Evolutionary conservation across 2,329 filamentous ascomycete species (phyloP), one percentile per base, ranked within the genome.

Genomic region (Erysiphe neolycopersici): DNA sequence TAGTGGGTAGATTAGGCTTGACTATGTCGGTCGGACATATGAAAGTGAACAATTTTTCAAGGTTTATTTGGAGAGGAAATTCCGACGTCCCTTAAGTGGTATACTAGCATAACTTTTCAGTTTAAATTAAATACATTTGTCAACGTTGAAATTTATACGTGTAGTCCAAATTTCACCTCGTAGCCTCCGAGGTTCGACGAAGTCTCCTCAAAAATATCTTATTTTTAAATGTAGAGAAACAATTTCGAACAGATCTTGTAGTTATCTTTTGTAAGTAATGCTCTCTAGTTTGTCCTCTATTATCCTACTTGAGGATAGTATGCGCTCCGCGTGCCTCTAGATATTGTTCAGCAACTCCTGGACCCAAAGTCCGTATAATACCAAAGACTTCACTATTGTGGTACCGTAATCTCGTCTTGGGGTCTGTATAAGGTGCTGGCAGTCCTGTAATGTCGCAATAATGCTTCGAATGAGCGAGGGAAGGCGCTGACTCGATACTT

Each of bases 381-480:
- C 70, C 72, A 64, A 94, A 98, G 5, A 95, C 72, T 64, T 98
- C 89, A 59, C 73, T 79, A 59, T 98, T 78, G 60, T 93, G 81
- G 61, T 98, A 98, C 48, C 87, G 69, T 60, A 98, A 61, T 49
- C 87, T 71, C 35, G 85, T 92, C 69, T 98, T 98, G 2, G 89
- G 91, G 58, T 98, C 89, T 30, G 81, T 73, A 58, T 98, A 98
- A 5, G 79, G 78, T 29, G 84, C 82, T n/a, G 82, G 73, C 50
- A 98, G 63, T 1, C 89, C 91, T 1, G 89, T 98, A 53, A 98
- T 71, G 60, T 98, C 91, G 64, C 89, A 98, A 61, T 95, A 98
- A 54, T 79, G 80, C 60, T 77, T 84, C 56, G 81, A 72, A 51
- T 83, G 79, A 42, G 78, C 78, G 53, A 95, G 64, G 46, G 80